Conservation (phyloP, 1,284 basidiomycete genomes). For the Tylopilus sp. region DNA sequence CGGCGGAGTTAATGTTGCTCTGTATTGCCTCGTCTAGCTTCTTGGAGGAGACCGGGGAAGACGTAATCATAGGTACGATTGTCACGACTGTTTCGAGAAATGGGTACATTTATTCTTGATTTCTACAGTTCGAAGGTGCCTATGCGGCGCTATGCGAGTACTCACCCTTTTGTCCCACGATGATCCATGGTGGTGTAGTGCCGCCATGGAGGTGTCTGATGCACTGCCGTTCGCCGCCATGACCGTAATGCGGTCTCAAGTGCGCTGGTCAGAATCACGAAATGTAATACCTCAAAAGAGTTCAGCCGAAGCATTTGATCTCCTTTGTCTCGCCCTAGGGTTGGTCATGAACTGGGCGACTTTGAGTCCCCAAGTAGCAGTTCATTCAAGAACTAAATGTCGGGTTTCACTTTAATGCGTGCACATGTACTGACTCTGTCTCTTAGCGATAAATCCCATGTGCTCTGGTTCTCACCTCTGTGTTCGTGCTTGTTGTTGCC, state of each 20-base stretch:
- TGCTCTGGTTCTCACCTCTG: conserved; percentile 50
- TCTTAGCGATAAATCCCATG: conserved; percentile 43
- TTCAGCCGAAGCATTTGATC: conserved; percentile 49
- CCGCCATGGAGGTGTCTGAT: conserved; percentile 42
- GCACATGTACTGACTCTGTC: background rate
- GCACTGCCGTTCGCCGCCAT: conserved; percentile 47
- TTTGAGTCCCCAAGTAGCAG: conserved; percentile 43
- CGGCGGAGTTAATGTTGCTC: conserved; percentile 46
- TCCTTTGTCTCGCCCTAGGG: conserved; percentile 65
- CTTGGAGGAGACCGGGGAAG: conserved; percentile 23
- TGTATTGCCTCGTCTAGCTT: conserved; percentile 40
- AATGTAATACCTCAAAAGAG: conserved; percentile 12
- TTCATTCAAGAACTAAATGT: conserved; percentile 47
- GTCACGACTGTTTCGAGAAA: background rate
- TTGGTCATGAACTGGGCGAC: conserved; percentile 71
- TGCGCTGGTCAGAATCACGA: conserved; percentile 20
- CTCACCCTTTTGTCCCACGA: conserved; percentile 67
- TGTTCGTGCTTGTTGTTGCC: conserved; percentile 47
- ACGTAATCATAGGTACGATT: conserved; percentile 15
- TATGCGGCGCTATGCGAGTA: conserved; percentile 57
- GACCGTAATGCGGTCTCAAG: conserved; percentile 40
- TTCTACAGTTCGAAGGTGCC: conserved; percentile 44
- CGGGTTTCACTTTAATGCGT: conserved; percentile 17
- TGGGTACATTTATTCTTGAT: background rate
- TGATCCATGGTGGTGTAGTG: conserved; percentile 50